phyloP scores from a whole-genome alignment of 163 green algal genomes.

The Chlorella variabilis region DNA sequence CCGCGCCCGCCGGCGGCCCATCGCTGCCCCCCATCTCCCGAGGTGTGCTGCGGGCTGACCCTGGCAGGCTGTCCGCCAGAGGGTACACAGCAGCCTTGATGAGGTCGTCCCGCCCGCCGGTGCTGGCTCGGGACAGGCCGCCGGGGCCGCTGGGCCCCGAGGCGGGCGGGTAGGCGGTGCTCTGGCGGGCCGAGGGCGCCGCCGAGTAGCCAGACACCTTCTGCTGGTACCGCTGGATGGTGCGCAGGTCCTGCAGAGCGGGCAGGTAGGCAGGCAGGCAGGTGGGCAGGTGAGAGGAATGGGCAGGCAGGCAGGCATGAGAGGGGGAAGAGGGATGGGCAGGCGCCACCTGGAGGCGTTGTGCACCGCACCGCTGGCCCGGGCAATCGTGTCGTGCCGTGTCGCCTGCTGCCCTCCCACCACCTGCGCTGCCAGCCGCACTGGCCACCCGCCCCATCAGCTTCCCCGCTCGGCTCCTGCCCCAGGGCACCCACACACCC shows the following conservation, averaged over 20 bases:
- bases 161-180: background rate
- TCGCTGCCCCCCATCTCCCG: slow-evolving; percentile 1
- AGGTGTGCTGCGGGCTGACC: slow-evolving; percentile 10
- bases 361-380: too few species aligned
- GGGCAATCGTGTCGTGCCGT: too few species aligned
- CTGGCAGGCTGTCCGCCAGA: slow-evolving; percentile 1
- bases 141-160: background rate
- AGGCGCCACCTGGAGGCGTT: too few species aligned
- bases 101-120: background rate
- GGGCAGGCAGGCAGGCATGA: too few species aligned
- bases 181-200: background rate
- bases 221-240: slow-evolving; percentile 29
- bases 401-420: too few species aligned
- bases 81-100: slow-evolving; percentile 13
- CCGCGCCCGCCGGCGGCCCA: background rate
- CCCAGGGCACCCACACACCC: background rate
- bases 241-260: slow-evolving; percentile 17
- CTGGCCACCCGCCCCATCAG: background rate
- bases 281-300: background rate
- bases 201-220: slow-evolving; percentile 11
- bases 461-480: too few species aligned
- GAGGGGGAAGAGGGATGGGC: too few species aligned
- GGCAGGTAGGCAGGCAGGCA: background rate
- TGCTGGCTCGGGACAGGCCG: background rate
- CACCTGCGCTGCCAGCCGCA: background rate